phyloP scores from a whole-genome alignment of 371 early-diverging fungal genomes.

The Zychaea mexicana region DNA sequence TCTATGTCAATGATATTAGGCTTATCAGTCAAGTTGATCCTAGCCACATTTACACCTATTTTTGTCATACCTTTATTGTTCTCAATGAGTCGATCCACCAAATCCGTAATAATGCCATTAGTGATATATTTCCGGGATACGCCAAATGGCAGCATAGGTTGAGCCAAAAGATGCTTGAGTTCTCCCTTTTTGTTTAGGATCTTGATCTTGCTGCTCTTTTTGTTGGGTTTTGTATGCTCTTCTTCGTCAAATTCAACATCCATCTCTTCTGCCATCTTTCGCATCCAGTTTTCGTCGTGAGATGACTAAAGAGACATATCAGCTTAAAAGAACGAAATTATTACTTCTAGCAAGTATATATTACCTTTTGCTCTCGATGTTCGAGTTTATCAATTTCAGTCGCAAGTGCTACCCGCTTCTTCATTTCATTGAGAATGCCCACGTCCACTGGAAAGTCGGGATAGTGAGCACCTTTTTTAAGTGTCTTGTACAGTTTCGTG shows the following conservation, averaged over 20 bases:
- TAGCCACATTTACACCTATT: too few relatives aligned
- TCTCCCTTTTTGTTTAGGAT: constrained; percentile 57
- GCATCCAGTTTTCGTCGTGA: constrained; percentile 83
- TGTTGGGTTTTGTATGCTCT: constrained; percentile 23
- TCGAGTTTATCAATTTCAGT: constrained; percentile 78
- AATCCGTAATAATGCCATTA: constrained; percentile 62
- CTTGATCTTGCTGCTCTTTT: constrained; percentile 36
- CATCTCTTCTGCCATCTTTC: constrained; percentile 83
- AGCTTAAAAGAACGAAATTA: not conserved
- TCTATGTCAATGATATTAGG: not conserved
- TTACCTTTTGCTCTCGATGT: constrained; percentile 72
- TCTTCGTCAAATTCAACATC: constrained; percentile 85
- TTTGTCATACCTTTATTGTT: constrained; percentile 27
- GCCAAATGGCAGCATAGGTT: constrained; percentile 75
- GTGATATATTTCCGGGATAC: constrained; percentile 77
- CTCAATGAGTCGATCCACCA: constrained; percentile 64
- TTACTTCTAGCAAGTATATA: not conserved
- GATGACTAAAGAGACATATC: constrained; percentile 25
- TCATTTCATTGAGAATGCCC: constrained; percentile 62
- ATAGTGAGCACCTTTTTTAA: constrained; percentile 69
- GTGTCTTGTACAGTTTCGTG: constrained; percentile 73
- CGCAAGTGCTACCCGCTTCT: constrained; percentile 75
- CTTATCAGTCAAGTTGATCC: too few relatives aligned
- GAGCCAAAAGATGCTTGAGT: constrained; percentile 60
- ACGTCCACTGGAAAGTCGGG: constrained; percentile 75